phyloP scores from a whole-genome alignment of 331 rosid genomes.

The Malus hybrid region DNA sequence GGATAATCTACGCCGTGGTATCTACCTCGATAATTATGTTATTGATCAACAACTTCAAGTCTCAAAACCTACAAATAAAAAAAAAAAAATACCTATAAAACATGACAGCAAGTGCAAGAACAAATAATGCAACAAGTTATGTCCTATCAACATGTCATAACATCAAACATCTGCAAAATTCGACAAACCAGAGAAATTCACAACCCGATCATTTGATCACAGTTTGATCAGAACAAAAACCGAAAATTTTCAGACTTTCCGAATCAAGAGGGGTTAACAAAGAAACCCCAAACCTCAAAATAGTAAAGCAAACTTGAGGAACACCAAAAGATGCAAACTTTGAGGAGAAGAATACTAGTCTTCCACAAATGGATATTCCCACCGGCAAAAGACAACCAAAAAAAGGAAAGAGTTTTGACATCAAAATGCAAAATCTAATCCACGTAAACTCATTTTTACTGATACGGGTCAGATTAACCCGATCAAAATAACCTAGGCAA shows the following conservation, averaged over 20 bases:
- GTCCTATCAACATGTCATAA: neutral
- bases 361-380: conserved; percentile 60
- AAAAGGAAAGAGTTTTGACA: conserved; percentile 40
- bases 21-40: conserved; percentile 57
- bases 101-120: conserved; percentile 34
- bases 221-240: neutral
- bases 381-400: conserved; percentile 30
- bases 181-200: conserved; percentile 1
- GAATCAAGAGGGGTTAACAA: conserved; percentile 1
- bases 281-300: conserved; percentile 10
- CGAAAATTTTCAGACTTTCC: neutral
- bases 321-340: conserved; percentile 35
- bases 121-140: conserved; percentile 15
- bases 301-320: conserved; percentile 13
- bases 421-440: conserved; percentile 17
- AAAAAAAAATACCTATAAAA: conserved; percentile 48
- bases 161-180: neutral
- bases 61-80: conserved; percentile 78
- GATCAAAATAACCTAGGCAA: conserved; percentile 18
- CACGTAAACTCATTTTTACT: conserved; percentile 49
- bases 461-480: conserved; percentile 30
- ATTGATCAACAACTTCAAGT: conserved; percentile 76
- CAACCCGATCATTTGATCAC: conserved; percentile 5
- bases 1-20: conserved; percentile 16
- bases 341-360: conserved; percentile 51